These are phyloP conservation scores for Claviceps digitariae DNA, from an alignment of 2,329 filamentous ascomycete species.

Conservation along the genomic window DNA sequence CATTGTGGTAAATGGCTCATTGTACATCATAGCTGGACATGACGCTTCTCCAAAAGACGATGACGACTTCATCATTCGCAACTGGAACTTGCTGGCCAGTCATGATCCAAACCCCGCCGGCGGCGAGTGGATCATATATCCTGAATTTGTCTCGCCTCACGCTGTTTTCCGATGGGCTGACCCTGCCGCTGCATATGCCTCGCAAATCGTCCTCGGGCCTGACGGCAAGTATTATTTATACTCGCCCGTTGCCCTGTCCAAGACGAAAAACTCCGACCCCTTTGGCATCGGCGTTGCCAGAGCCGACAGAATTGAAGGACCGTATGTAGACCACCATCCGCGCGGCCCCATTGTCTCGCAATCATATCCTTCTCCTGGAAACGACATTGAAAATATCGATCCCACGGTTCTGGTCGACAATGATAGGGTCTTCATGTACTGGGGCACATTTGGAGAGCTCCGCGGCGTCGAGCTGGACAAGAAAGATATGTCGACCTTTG, in stretches of 20 bases:
- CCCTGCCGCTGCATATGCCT: background rate
- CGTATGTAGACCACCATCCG: background rate
- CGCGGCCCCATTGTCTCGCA: background rate
- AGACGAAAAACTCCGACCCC: background rate
- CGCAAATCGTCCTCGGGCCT: constrained; percentile 1
- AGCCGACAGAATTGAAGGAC: background rate
- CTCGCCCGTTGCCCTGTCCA: background rate
- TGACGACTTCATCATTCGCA: background rate
- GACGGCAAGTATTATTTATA: background rate
- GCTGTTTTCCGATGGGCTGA: background rate
- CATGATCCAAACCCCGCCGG: background rate
- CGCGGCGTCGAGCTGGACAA: background rate
- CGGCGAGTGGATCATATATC: background rate
- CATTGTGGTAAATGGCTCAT: background rate
- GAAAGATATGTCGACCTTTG: background rate
- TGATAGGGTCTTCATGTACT: background rate
- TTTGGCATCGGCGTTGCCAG: background rate
- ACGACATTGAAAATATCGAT: background rate
- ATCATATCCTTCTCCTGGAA: background rate
- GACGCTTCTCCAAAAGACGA: background rate
- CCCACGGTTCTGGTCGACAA: background rate
- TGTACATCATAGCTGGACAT: background rate
- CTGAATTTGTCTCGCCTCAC: background rate
- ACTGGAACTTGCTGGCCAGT: background rate
- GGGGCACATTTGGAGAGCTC: background rate